phyloP scores from a whole-genome alignment of 1,284 basidiomycete genomes.

The Vanrija humicola region DNA sequence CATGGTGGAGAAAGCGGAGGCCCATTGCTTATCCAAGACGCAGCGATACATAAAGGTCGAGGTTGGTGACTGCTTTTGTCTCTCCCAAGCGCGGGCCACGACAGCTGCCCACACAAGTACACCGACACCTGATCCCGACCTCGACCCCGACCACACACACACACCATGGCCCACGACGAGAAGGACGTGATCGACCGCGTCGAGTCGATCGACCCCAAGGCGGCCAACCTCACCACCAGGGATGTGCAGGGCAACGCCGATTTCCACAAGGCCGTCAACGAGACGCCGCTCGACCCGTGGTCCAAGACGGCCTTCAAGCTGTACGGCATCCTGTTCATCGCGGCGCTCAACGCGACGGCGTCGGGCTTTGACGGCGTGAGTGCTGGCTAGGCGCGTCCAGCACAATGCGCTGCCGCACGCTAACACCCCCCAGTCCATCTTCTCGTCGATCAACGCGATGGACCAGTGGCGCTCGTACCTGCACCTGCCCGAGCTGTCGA shows the following conservation, averaged over 20 bases:
- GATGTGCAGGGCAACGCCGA: conserved; percentile 17
- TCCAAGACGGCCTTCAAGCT: conserved; percentile 20
- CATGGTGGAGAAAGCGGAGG: no score
- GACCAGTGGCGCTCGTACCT: conserved; percentile 18
- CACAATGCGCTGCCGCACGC: not conserved
- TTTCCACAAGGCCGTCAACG: conserved; percentile 16
- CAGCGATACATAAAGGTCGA: no score
- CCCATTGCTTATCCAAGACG: no score
- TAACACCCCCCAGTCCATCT: conserved; percentile 15
- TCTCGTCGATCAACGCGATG: conserved; percentile 26
- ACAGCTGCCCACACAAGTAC: not conserved
- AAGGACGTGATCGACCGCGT: not conserved
- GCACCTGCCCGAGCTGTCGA: conserved; percentile 14
- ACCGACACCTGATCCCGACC: not conserved
- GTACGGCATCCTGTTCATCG: conserved; percentile 20
- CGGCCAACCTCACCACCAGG: not conserved
- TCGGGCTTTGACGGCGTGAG: conserved; percentile 21
- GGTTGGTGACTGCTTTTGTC: no score
- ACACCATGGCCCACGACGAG: not conserved
- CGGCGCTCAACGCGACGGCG: conserved; percentile 20
- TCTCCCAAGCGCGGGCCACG: no score
- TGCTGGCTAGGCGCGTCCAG: not conserved
- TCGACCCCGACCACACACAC: not conserved
- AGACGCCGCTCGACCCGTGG: conserved; percentile 17
- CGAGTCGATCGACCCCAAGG: not conserved